phyloP scores from a whole-genome alignment of 1,284 basidiomycete species.

The Thecaphora thlaspeos region DNA sequence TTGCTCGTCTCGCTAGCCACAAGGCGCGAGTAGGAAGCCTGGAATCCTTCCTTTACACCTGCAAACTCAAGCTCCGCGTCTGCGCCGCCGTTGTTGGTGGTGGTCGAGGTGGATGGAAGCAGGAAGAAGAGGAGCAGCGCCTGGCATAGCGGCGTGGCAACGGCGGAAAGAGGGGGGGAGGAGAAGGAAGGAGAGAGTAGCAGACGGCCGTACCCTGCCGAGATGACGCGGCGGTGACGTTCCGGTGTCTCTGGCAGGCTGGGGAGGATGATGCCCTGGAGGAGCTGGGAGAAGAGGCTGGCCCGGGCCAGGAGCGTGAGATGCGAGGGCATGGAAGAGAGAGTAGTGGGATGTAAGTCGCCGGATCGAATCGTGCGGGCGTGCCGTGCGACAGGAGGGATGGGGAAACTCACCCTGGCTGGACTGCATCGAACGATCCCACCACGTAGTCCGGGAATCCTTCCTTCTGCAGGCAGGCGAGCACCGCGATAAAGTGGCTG shows the following conservation, averaged over 20 bases:
- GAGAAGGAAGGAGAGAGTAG: slow-evolving; percentile 64
- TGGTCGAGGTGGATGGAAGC: slow-evolving; percentile 72
- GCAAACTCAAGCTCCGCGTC: slow-evolving; percentile 69
- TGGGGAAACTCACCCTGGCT: slow-evolving; percentile 64
- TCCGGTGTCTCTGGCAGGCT: slow-evolving; percentile 76
- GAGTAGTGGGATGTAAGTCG: not conserved
- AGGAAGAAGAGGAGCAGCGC: slow-evolving; percentile 67
- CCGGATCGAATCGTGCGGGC: not conserved
- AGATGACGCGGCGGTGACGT: slow-evolving; percentile 79
- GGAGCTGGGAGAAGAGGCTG: slow-evolving; percentile 75
- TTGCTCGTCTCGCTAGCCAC: slow-evolving; percentile 66
- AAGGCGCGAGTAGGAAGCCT: slow-evolving; percentile 85
- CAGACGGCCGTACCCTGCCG: slow-evolving; percentile 77
- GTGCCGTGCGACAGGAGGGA: not conserved
- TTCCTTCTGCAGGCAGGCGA: slow-evolving; percentile 72
- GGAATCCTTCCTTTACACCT: slow-evolving; percentile 91
- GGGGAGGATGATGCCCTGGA: slow-evolving; percentile 73
- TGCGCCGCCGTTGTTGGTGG: slow-evolving; percentile 57
- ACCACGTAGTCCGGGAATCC: slow-evolving; percentile 78
- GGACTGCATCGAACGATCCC: slow-evolving; percentile 75
- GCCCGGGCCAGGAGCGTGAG: too few relatives aligned
- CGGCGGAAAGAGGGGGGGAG: slow-evolving; percentile 67
- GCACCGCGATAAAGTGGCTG: slow-evolving; percentile 73
- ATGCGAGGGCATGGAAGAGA: not conserved
- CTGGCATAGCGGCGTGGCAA: slow-evolving; percentile 1